Evolutionary conservation across 1,139 yeast genomes (phyloP), one percentile per base, ranked within the genome.

Genomic region (Protomyces inouyei): DNA sequence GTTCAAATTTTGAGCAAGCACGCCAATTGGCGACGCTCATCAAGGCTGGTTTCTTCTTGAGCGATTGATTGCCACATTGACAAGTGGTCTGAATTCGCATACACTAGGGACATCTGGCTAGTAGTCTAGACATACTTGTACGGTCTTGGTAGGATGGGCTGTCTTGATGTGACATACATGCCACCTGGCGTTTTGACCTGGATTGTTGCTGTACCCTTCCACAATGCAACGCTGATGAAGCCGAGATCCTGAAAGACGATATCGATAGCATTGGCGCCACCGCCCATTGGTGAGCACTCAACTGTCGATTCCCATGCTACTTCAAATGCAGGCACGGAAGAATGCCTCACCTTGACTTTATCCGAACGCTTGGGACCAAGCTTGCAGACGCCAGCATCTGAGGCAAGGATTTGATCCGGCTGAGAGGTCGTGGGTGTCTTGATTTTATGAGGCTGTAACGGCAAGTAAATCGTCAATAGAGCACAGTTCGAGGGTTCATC

Each of bases 1-100:
- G 76, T 93, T 98, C 98, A 92, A 93, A 77, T 92, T 92, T 74
- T 87, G 93, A 23, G 87, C 72, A 67, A 40, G n/a, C 18, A 36
- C n/a, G 18, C 32, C 14, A 5, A 3, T 12, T 3, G 18, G n/a
- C 9, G 46, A 40, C 32, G 32, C 32, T 28, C 32, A 28, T 28
- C 32, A 28, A 4, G 32, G 8, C 32, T 28, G 32, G 32, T 28
- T 28, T 21, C 23, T 28, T 28, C 32, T 5, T 28, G 32, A 28
- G 32, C 32, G 8, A 28, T 28, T 28, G 8, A 28, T 28, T 28
- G 32, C 32, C 32, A 5, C 32, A 4, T 6, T 4, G 32, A 6
- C 32, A 28, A 28, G 8, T 5, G 5, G 32, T 28, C 32, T 28
- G 8, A 3, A 28, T 28, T 28, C 32, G 32, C 32, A 28, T 4